These are phyloP conservation scores for Arthrobotrys entomopaga DNA, from an alignment of 2,329 filamentous ascomycete genomes.

Conservation along the genomic window DNA sequence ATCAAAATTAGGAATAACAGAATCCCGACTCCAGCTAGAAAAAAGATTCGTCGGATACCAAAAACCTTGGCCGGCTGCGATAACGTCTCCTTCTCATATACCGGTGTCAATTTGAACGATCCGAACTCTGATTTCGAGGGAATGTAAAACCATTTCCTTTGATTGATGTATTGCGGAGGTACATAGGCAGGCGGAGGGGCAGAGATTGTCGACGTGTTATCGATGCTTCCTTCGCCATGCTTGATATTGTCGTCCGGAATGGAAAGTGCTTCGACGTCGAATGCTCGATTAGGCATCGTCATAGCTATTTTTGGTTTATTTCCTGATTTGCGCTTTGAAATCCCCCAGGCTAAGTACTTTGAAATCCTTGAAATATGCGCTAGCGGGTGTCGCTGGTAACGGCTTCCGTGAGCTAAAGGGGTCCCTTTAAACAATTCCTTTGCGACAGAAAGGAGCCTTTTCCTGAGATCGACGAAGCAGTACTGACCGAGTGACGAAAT, in stretches of 20 bases:
- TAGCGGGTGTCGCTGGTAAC: neutral
- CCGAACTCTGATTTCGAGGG: conserved; percentile 28
- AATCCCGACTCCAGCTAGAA: conserved; percentile 22
- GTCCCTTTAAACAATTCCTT: neutral
- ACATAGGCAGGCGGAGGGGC: conserved; percentile 21
- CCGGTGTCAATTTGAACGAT: conserved; percentile 35
- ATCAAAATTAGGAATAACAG: conserved; percentile 41
- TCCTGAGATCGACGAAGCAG: conserved; percentile 29
- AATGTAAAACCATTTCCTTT: conserved; percentile 27
- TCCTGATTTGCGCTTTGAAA: neutral
- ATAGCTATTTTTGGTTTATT: conserved; percentile 12
- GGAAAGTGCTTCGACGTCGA: conserved; percentile 35
- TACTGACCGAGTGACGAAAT: conserved; percentile 30
- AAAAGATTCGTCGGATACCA: conserved; percentile 42
- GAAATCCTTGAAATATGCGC: neutral
- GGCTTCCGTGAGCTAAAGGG: neutral
- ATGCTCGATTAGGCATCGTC: conserved; percentile 19
- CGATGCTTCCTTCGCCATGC: conserved; percentile 23
- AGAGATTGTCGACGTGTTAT: conserved; percentile 24
- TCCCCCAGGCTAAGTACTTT: too few species aligned
- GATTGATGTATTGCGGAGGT: conserved; percentile 21
- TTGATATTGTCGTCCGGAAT: conserved; percentile 36
- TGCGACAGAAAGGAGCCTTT: neutral
- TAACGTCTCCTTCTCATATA: conserved; percentile 43
- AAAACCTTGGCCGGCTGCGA: conserved; percentile 46